Base-by-base conservation (phyloP, 2,329 filamentous ascomycete species). In the Zymoseptoria tritici region DNA sequence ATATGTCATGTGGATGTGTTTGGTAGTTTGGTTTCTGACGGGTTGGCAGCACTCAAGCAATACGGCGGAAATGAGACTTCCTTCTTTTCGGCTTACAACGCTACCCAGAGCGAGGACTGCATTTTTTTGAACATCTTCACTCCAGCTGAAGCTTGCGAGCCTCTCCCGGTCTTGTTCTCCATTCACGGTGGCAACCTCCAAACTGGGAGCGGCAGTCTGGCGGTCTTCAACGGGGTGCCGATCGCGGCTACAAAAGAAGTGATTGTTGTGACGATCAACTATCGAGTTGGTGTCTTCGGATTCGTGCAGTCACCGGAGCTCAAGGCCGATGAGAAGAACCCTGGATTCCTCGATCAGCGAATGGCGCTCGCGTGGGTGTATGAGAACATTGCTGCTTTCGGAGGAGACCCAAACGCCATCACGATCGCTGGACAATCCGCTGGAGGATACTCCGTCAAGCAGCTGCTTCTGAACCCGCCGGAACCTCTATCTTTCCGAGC, bases 181-280 rank as follows among this genome's bases (percentile, higher is more conserved):
- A 70, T 79, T 56, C 73, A 78, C 59, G 76, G 76, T 29, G 76
- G 76, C 49, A 68, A 74, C 71, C 78, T 74, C 49, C 64, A 70
- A 4, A 63, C 68, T 42, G 72, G 74, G 16, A 67, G 68, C 46
- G 70, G 73, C 74, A 51, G 73, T 67, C 6, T 71, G 13, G 42
- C 75, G 4, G 73, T 73, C 60, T 75, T 73, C 54, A 70, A 73
- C 57, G 75, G 75, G 19, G 63, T 73, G 55, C 67, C 64, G 21
- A 66, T 77, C 26, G 70, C 73, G 21, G 73, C 69, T 26, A 68
- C 72, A 9, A 70, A 74, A 58, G 74, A 77, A 26, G 66, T 76
- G 9, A 64, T 78, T 8, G 68, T 77, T 2, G 73, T 77, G 8
- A 73, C 72, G 0, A 67, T 75, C 58, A 77, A 59, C 36, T 59